Conservation (phyloP, 2,329 filamentous ascomycete genomes). For the Cyanodermella asteris region DNA sequence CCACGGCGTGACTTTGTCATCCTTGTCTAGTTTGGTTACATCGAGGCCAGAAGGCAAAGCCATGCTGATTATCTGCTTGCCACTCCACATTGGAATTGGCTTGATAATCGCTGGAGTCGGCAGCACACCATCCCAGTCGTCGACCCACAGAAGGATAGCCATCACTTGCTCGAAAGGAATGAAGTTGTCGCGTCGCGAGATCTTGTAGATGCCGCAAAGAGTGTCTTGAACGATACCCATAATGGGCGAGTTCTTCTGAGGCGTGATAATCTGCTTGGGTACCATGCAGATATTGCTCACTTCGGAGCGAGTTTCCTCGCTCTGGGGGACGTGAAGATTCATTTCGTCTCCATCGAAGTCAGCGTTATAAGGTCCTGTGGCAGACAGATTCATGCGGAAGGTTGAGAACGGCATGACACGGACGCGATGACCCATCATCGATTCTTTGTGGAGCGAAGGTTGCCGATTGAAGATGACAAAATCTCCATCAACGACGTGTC, state of each 20-base stretch:
- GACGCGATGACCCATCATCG: conserved; percentile 98
- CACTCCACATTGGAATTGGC: conserved; percentile 82
- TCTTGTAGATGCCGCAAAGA: conserved; percentile 87
- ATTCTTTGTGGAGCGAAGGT: conserved; percentile 96
- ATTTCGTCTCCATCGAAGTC: conserved; percentile 99
- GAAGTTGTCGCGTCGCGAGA: conserved; percentile 82
- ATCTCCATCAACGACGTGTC: conserved; percentile 86
- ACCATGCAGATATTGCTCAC: conserved; percentile 90
- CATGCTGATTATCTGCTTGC: conserved; percentile 93
- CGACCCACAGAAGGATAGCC: conserved; percentile 95
- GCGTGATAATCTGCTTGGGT: conserved; percentile 95
- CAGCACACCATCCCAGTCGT: conserved; percentile 89
- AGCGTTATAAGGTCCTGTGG: conserved; percentile 96
- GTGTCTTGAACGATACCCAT: conserved; percentile 99
- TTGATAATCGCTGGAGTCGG: conserved; percentile 86
- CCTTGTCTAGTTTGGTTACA: conserved; percentile 41
- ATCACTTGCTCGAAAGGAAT: conserved; percentile 78
- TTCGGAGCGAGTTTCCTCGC: conserved; percentile 88
- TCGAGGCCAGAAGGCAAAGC: conserved; percentile 75
- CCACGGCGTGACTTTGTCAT: conserved; percentile 41
- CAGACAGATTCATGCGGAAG: conserved; percentile 89
- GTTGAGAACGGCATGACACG: conserved; percentile 98
- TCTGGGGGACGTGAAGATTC: conserved; percentile 98
- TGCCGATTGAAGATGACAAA: conserved; percentile 99
- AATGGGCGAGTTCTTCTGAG: conserved; percentile 83